phyloP scores from a whole-genome alignment of 2,329 filamentous ascomycete species.

The Stagonosporopsis chrysanthemi region DNA sequence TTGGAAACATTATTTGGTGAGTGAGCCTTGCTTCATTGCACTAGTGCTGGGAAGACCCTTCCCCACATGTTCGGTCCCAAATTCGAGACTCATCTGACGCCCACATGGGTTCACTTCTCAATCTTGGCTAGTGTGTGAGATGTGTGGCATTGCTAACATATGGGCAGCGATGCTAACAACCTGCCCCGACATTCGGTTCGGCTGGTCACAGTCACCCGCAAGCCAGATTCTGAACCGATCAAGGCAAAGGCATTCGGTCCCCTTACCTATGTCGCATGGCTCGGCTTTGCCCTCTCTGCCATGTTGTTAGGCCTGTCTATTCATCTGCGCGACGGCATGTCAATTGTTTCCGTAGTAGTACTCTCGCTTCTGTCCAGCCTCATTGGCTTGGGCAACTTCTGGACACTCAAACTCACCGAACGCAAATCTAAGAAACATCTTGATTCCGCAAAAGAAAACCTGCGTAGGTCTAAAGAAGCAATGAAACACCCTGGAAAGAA shows the following conservation, averaged over 20 bases:
- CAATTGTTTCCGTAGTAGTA: slow-evolving; percentile 56
- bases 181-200: slow-evolving; percentile 51
- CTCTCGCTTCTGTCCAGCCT: slow-evolving; percentile 59
- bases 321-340: slow-evolving; percentile 58
- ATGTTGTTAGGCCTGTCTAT: slow-evolving; percentile 56
- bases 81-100: background rate
- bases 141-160: background rate
- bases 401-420: slow-evolving; percentile 54
- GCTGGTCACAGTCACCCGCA: slow-evolving; percentile 50
- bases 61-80: slow-evolving; percentile 10
- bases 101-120: background rate
- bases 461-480: background rate
- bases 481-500: background rate
- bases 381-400: slow-evolving; percentile 60
- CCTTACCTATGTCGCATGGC: slow-evolving; percentile 54
- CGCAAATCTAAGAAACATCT: slow-evolving; percentile 28
- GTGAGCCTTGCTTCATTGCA: slow-evolving; percentile 6
- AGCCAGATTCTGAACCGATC: slow-evolving; percentile 24
- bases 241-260: slow-evolving; percentile 57
- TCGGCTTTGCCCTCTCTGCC: slow-evolving; percentile 55
- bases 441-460: background rate
- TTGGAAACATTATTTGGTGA: slow-evolving; percentile 57
- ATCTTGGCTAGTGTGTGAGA: background rate
- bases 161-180: slow-evolving; percentile 43
- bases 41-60: slow-evolving; percentile 7